Conservation (phyloP, 306 rosid species). For the Castanea sativa region DNA sequence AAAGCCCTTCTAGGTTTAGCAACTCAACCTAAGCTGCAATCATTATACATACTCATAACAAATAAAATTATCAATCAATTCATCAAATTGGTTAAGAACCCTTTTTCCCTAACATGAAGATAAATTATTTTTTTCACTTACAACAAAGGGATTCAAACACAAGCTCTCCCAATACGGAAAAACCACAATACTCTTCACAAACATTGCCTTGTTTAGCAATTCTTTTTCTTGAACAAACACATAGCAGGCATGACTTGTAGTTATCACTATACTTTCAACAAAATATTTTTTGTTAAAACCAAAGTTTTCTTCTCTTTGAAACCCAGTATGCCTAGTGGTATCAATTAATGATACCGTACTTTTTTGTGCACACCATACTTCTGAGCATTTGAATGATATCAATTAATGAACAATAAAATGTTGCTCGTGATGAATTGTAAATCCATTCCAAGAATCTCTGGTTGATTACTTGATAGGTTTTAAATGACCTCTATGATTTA, state of each 20-base stretch:
- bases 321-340: neutral
- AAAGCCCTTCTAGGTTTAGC: neutral
- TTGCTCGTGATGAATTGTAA: neutral
- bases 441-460: neutral
- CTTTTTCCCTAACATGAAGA: too few relatives aligned
- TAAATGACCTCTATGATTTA: neutral
- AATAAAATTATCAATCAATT: neutral
- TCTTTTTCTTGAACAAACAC: neutral
- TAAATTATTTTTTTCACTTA: too few relatives aligned
- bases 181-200: neutral
- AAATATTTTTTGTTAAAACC: neutral
- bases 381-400: neutral
- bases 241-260: neutral
- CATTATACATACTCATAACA: neutral
- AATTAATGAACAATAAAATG: neutral
- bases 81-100: too few relatives aligned
- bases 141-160: too few relatives aligned
- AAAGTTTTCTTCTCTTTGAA: neutral
- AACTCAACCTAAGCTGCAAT: neutral
- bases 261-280: neutral
- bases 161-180: too few relatives aligned
- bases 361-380: neutral
- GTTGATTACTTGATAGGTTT: neutral
- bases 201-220: neutral
- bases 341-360: neutral